phyloP scores from a whole-genome alignment of 139 green algal species.

The Chlamydomonas sp. region DNA sequence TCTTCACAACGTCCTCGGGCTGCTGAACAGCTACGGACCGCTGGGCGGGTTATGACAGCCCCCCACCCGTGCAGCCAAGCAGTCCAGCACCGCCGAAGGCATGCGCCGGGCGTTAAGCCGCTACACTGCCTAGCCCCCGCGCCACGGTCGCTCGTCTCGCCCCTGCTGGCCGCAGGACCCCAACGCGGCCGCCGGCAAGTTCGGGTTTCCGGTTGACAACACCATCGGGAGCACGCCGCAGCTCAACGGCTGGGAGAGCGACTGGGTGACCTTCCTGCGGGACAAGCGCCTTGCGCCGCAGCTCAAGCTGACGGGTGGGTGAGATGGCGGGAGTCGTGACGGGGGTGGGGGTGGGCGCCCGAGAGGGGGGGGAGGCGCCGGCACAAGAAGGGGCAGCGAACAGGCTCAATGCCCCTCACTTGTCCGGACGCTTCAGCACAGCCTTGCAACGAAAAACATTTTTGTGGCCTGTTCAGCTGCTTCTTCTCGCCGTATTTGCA shows the following conservation, averaged over 20 bases:
- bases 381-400: background rate
- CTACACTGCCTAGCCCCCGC: no score
- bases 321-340: background rate
- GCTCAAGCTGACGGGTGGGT: constrained; percentile 55
- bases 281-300: constrained; percentile 77
- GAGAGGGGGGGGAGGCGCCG: no score
- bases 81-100: no score
- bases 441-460: no score
- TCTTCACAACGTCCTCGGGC: no score
- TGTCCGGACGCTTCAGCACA: no score
- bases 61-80: no score
- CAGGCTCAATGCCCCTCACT: background rate
- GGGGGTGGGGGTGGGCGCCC: background rate
- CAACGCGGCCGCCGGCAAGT: constrained; percentile 65
- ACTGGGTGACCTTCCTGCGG: constrained; percentile 90
- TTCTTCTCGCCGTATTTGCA: no score
- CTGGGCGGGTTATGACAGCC: no score
- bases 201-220: constrained; percentile 97
- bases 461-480: no score
- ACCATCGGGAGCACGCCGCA: constrained; percentile 95
- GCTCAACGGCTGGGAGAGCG: constrained; percentile 90
- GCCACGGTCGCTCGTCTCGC: background rate
- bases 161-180: constrained; percentile 52
- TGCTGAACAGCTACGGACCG: no score
- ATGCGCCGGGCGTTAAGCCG: no score